Base-by-base conservation (phyloP, 495 filamentous ascomycete genomes). In the Melanomma pulvis-pyrius region DNA sequence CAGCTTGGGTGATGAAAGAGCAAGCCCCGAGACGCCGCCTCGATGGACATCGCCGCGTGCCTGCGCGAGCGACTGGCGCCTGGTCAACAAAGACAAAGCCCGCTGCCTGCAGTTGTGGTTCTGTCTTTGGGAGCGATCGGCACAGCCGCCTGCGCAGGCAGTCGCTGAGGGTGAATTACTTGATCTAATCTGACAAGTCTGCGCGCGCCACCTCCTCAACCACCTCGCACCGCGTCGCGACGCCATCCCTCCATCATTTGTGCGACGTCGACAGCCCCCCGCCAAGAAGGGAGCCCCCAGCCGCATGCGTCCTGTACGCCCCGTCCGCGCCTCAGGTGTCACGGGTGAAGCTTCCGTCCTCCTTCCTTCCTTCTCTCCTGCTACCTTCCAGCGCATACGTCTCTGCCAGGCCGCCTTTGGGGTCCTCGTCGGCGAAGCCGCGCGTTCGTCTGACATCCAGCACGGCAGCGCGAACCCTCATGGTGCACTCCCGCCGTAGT, bases 401-500 rank as follows among this genome's bases (percentile, higher is more conserved):
- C 73, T 90, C 88, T 17, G 82, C 86, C 21, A 86, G 76, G 7
- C 84, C 81, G 0, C 80, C 82, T 72, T 88, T 87, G 0, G 86
- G 84, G 74, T 96, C 90, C 65, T 96, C 90, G 57, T 97, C 93
- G 0, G 87, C 82, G 34, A 87, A 86, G 1, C 90, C 93, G 59
- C 89, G 74, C 28, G 81, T 79, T 57, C 81, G 80, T 66, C 93
- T 80, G 9, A 98, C 83, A 62, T 90, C 90, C 25, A 93, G 70
- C 0, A 98, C 90, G 68, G 92, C 88, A 48, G 87, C 83, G 32
- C 94, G 79, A 24, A 98, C 85, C 62, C 89, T 82, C 74, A 83
- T 78, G 24, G 94, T 90, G 32, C 91, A 89, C 76, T 97, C 93
- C 56, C 90, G 88, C 68, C 94, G 84, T 65, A 98, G 79, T 67